Evolutionary conservation across 306 rosid genomes (phyloP).

Genomic region (Citrullus colocynthis): DNA sequence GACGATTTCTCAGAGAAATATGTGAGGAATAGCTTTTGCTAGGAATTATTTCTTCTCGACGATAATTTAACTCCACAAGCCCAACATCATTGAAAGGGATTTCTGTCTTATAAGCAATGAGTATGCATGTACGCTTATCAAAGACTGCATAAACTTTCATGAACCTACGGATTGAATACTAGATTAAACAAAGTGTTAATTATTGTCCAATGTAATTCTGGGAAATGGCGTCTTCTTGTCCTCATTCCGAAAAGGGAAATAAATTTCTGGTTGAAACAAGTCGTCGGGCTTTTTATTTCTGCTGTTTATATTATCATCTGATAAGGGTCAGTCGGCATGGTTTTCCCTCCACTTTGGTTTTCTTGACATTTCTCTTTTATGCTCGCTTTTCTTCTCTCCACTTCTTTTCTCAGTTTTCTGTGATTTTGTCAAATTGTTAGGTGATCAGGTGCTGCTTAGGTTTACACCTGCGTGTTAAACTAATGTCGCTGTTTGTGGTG

Average conservation of each 20-base stretch:
- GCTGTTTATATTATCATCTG: not conserved
- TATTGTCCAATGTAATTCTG: not conserved
- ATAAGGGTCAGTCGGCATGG: not conserved
- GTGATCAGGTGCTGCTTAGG: not conserved
- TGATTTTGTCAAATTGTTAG: not conserved
- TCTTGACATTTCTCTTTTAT: not conserved
- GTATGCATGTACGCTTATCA: not conserved
- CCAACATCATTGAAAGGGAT: not conserved
- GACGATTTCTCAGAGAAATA: not conserved
- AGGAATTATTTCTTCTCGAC: not conserved
- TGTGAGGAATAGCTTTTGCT: not conserved
- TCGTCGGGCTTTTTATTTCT: not conserved
- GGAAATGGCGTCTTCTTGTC: not conserved
- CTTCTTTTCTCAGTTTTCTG: not conserved
- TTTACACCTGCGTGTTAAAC: not conserved
- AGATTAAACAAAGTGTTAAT: not conserved
- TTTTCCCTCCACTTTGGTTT: not conserved
- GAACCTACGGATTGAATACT: not conserved
- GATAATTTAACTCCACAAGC: not conserved
- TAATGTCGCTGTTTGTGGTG: not conserved
- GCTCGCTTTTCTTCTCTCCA: not conserved
- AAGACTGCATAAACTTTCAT: not conserved
- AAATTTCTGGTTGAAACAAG: not conserved
- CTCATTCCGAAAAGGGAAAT: not conserved
- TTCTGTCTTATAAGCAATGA: not conserved